Evolutionary conservation across 2,329 filamentous ascomycete genomes (phyloP).

Genomic region (Diaporthe sp.): DNA sequence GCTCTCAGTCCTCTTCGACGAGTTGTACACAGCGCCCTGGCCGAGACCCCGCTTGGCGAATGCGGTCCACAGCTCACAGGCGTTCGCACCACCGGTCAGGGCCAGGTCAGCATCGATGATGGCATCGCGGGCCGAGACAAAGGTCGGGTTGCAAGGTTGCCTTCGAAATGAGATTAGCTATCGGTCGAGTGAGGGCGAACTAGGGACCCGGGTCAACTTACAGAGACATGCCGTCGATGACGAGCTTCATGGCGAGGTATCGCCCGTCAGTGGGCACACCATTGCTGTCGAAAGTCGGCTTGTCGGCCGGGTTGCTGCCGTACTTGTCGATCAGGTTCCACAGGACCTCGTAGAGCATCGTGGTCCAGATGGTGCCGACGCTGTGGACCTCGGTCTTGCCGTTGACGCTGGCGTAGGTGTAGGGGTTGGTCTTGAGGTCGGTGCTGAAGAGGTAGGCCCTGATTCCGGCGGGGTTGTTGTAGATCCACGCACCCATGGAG

Average conservation of each 20-base stretch:
- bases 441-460: slow-evolving; percentile 66
- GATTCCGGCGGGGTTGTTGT: slow-evolving; percentile 58
- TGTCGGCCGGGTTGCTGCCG: slow-evolving; percentile 59
- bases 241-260: slow-evolving; percentile 65
- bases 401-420: slow-evolving; percentile 61
- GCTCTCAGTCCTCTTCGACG: slow-evolving; percentile 48
- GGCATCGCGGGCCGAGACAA: slow-evolving; percentile 65
- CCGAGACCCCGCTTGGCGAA: slow-evolving; percentile 71
- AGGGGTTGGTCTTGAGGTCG: slow-evolving; percentile 60
- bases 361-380: slow-evolving; percentile 66
- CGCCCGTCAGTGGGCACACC: slow-evolving; percentile 66
- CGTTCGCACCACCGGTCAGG: slow-evolving; percentile 63
- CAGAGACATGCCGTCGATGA: slow-evolving; percentile 64
- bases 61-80: slow-evolving; percentile 65
- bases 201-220: slow-evolving; percentile 38
- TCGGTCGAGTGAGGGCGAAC: too few relatives aligned
- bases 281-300: slow-evolving; percentile 55
- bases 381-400: slow-evolving; percentile 55
- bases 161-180: slow-evolving; percentile 32
- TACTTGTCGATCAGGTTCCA: slow-evolving; percentile 70
- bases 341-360: slow-evolving; percentile 66
- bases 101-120: slow-evolving; percentile 67
- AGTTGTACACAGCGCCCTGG: slow-evolving; percentile 48
- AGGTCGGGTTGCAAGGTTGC: slow-evolving; percentile 68
- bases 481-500: slow-evolving; percentile 63